These are phyloP conservation scores for Conticribra weissflogii DNA, from an alignment of 108 stramenopile species.

Conservation along the genomic window DNA sequence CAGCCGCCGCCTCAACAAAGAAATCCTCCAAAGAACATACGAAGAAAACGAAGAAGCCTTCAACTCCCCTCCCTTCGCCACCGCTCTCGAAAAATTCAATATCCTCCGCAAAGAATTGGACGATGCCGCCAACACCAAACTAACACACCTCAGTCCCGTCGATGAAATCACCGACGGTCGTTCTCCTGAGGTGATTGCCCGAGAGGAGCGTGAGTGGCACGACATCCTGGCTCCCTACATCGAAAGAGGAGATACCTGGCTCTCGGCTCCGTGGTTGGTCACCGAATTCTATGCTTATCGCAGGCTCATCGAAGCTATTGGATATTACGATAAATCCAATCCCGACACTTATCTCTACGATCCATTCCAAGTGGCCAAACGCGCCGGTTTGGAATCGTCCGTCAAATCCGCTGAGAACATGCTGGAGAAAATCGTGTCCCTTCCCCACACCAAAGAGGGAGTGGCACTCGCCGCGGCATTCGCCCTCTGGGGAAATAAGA, in stretches of 20 bases:
- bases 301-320: constrained; percentile 79
- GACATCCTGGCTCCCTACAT: constrained; percentile 75
- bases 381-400: constrained; percentile 69
- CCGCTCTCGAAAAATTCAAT: constrained; percentile 60
- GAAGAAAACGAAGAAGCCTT: constrained; percentile 82
- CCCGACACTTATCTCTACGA: constrained; percentile 81
- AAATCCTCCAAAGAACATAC: constrained; percentile 90
- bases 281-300: constrained; percentile 97
- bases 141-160: constrained; percentile 54
- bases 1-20: constrained; percentile 82
- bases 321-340: constrained; percentile 76
- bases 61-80: constrained; percentile 56
- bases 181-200: constrained; percentile 24
- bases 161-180: constrained; percentile 62
- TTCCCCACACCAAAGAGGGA: constrained; percentile 64
- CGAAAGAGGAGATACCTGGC: constrained; percentile 77
- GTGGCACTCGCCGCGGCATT: constrained; percentile 64
- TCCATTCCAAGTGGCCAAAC: constrained; percentile 87
- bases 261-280: constrained; percentile 95
- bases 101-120: constrained; percentile 75
- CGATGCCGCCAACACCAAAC: constrained; percentile 59
- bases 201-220: constrained; percentile 81
- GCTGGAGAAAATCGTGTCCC: constrained; percentile 59
- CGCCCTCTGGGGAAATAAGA: constrained; percentile 96
- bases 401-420: constrained; percentile 75